Percentiles rank a stretch among this genome's conserved stretches.
Conservation (phyloP, 139 green algal species). For the Spirogloea muscicola region DNA sequence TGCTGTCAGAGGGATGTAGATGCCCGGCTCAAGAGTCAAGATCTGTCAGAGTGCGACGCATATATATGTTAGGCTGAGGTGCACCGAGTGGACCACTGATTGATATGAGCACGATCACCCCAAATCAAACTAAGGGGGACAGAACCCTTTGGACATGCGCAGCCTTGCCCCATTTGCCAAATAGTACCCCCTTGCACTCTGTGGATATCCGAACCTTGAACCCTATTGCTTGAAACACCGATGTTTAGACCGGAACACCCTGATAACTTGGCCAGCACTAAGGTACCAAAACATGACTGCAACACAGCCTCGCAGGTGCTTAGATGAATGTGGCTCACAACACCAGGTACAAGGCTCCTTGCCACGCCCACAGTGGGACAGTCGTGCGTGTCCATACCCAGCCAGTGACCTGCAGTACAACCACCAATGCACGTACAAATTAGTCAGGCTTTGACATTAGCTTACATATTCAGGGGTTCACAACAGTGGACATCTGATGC, state of each 20-base stretch:
- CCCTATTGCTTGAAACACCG: no score
- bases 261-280: no score
- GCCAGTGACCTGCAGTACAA: conserved; percentile 25
- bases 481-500: neutral
- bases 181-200: no score
- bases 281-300: no score
- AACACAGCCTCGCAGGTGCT: neutral
- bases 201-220: no score
- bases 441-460: neutral
- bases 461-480: neutral
- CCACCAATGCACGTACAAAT: neutral
- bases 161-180: no score
- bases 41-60: conserved; percentile 9
- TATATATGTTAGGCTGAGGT: neutral
- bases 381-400: conserved; percentile 46
- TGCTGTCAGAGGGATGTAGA: conserved; percentile 17
- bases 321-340: conserved; percentile 22
- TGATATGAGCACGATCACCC: neutral
- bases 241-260: no score
- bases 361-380: conserved; percentile 20
- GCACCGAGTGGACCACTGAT: neutral
- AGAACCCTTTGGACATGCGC: no score
- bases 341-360: conserved; percentile 16
- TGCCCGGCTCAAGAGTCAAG: conserved; percentile 30
- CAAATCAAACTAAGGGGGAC: neutral